Conservation (phyloP, 2,329 filamentous ascomycete genomes). For the Alternaria viburni region DNA sequence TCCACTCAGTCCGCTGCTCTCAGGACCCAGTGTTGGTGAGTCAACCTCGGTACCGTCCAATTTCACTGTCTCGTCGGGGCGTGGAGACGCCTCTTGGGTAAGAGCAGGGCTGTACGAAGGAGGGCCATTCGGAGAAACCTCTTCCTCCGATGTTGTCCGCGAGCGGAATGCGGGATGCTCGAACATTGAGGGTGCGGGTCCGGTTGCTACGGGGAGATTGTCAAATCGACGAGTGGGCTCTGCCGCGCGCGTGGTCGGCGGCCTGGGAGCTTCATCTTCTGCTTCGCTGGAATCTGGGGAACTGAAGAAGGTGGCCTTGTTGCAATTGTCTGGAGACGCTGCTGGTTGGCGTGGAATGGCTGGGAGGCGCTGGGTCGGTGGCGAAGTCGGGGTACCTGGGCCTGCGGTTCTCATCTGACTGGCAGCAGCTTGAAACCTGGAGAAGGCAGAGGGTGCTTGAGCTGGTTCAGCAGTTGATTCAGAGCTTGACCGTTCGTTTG, state of each 20-base stretch:
- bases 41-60: conserved; percentile 56
- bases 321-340: conserved; percentile 23
- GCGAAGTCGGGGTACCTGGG: conserved; percentile 19
- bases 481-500: conserved; percentile 32
- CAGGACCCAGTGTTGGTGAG: conserved; percentile 80
- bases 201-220: conserved; percentile 42
- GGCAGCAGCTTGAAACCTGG: conserved; percentile 55
- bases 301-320: conserved; percentile 37
- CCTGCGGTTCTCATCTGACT: conserved; percentile 50
- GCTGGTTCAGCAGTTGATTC: conserved; percentile 38
- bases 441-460: conserved; percentile 48
- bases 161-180: conserved; percentile 48
- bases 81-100: conserved; percentile 12
- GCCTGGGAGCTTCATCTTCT: conserved; percentile 32
- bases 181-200: conserved; percentile 42
- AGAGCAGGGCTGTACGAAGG: conserved; percentile 12
- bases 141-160: conserved; percentile 31
- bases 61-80: conserved; percentile 1
- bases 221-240: conserved; percentile 41
- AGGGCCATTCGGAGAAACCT: conserved; percentile 13
- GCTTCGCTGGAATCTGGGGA: conserved; percentile 42
- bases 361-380: conserved; percentile 15
- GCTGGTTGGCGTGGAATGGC: conserved; percentile 10
- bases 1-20: conserved; percentile 71
- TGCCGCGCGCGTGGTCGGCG: conserved; percentile 13